Evolutionary conservation across 179 eudicot genomes (phyloP).

Genomic region (Heliamphora pulchella): DNA sequence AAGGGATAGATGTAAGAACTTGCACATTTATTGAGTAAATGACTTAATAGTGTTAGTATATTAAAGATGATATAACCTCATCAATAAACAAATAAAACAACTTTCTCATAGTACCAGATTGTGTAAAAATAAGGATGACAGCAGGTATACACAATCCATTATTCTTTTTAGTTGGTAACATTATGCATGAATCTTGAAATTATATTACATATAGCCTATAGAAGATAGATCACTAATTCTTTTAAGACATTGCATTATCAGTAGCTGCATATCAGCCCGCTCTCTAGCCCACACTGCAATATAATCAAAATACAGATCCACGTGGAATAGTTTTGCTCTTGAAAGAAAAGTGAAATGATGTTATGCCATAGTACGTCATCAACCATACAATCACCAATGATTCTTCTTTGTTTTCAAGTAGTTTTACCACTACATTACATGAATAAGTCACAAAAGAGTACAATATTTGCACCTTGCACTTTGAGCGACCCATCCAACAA

Average conservation of each 20-base stretch:
- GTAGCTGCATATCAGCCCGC: background rate
- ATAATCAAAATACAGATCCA: background rate
- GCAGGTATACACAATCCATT: background rate
- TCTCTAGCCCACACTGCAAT: background rate
- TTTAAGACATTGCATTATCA: background rate
- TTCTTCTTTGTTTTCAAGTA: constrained; percentile 2
- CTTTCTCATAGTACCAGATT: background rate
- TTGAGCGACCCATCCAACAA: constrained; percentile 97
- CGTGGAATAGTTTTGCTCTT: background rate
- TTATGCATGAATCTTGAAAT: background rate
- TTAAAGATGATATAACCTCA: background rate
- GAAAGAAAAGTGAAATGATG: background rate
- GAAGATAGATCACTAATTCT: background rate
- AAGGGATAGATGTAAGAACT: constrained; percentile 7
- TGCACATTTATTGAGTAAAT: background rate
- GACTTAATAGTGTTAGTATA: background rate
- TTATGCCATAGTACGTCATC: background rate
- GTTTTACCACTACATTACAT: background rate
- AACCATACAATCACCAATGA: background rate
- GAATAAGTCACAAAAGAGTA: constrained; percentile 1
- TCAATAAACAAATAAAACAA: background rate
- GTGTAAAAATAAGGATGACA: background rate
- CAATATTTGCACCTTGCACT: constrained; percentile 52
- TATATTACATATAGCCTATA: background rate
- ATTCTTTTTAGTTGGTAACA: background rate